Evolutionary conservation across 2,329 filamentous ascomycete species (phyloP).

Genomic region (Tolypocladium sp.): DNA sequence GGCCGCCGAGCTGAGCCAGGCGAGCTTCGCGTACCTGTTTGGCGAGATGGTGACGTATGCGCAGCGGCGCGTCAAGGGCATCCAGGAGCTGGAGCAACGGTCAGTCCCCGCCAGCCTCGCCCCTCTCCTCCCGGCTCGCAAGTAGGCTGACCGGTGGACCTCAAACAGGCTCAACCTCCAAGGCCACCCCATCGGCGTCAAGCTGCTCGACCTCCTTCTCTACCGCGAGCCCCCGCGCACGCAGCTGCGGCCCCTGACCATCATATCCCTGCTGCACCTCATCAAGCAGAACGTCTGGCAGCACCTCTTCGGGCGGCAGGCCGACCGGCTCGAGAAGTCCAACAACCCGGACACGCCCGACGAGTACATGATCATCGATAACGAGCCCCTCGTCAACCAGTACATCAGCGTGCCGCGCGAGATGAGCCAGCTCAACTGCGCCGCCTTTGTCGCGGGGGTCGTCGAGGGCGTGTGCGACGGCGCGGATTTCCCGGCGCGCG

Average conservation of each 20-base stretch:
- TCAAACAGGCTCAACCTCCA: conserved; percentile 67
- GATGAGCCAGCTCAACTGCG: conserved; percentile 94
- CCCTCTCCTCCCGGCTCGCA: not conserved
- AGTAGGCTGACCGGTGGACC: not conserved
- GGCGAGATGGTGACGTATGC: conserved; percentile 95
- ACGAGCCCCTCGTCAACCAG: conserved; percentile 90
- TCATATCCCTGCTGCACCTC: conserved; percentile 87
- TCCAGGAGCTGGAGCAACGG: conserved; percentile 89
- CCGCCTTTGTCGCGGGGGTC: conserved; percentile 88
- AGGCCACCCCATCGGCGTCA: conserved; percentile 88
- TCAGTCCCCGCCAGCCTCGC: conserved; percentile 26
- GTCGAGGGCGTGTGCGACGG: conserved; percentile 95
- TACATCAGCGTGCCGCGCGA: conserved; percentile 91
- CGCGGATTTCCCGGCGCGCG: conserved; percentile 77
- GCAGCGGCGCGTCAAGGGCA: conserved; percentile 80
- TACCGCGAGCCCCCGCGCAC: conserved; percentile 67
- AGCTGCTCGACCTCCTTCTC: conserved; percentile 89
- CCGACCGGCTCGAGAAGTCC: conserved; percentile 86
- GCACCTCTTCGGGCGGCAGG: conserved; percentile 82
- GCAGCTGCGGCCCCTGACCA: conserved; percentile 71
- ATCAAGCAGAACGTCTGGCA: conserved; percentile 90
- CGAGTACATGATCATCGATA: conserved; percentile 99
- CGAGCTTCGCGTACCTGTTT: conserved; percentile 93
- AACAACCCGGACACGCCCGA: conserved; percentile 73
- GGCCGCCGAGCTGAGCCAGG: conserved; percentile 80